Base-by-base conservation (phyloP, 805 yeast species). In the Zygoascus bituminiphila region DNA sequence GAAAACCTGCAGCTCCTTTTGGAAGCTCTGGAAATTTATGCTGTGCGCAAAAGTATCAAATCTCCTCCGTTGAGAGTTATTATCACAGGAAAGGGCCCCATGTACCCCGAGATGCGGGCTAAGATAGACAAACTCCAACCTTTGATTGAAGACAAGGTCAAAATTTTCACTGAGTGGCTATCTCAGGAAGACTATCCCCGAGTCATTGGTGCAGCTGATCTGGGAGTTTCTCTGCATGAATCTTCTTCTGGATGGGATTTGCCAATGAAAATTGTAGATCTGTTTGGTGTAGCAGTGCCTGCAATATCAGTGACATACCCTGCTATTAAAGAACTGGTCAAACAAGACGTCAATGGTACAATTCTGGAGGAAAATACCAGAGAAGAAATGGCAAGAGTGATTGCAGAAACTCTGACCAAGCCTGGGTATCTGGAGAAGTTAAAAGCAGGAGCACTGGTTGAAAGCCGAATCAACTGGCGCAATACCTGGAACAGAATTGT, bases 71-170 rank as follows among this genome's bases (percentile, higher is more conserved):
- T 89, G 1, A 63, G 79, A 35, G 76, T 88, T 46, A 66, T 93
- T n/a, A 82, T 93, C n/a, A 93, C 99, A 0, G 99, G 99, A 0
- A 91, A 89, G 62, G 99, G 99, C 0, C 98, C 98, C 0, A 62
- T 84, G 65, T 79, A 79, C 54, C 63, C 66, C 2, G 67, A 75
- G 19, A 84, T 82, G 56, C 60, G 76, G 24, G 51, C 59, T 2
- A 62, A 69, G 21, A 83, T 84, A 1, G 57, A 67, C n/a, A 57
- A 62, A 8, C 64, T 74, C 50, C 51, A 61, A 3, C 71, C 76
- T 37, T 51, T 63, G 17, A 37, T 48, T 4, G 70, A 78, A 62
- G 54, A 68, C 2, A 72, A 75, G 36, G 77, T 88, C 5, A 59
- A 72, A 1, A 70, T 93, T 5, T 73, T 73, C 48, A 76, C 82